Base-by-base conservation (phyloP, 345 rosid genomes). In the Eutrema heterophyllum region DNA sequence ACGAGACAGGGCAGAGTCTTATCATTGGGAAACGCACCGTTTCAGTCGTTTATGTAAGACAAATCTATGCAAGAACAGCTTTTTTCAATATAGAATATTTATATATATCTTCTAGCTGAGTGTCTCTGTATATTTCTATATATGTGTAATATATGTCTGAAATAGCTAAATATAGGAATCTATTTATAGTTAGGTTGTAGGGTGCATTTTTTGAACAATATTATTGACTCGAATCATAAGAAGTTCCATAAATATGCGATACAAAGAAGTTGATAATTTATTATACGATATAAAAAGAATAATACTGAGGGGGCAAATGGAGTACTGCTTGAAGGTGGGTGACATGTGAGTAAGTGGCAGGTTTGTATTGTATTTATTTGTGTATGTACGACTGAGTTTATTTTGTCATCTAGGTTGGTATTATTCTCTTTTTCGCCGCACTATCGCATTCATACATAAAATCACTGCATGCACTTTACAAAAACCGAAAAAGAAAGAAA, bases 291-390 rank as follows among this genome's bases (percentile, higher is more conserved):
- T 10, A 26, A 38, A 59, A 49, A 21, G 3, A 36, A 46, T 10
- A 21, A 21, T 21, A 21, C 24, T n/a, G n/a, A n/a, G n/a, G n/a
- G n/a, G n/a, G n/a, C n/a, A n/a, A n/a, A n/a, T n/a, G n/a, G n/a
- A 2, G 48, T 2, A 29, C 6, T 63, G 46, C 70, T 64, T 73
- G 14, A 36, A 55, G 64, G 70, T 54, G 57, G 45, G 52, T 74
- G 61, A 67, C 78, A 74, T 74, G 78, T 74, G 78, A 66, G 21
- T 48, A 65, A 57, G 67, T 74, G 67, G 59, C 78, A 66, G 72
- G 78, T 74, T 46, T 38, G 18, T 21, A 15, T 64, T 46, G 77
- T 55, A 66, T 29, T 15, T 58, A 26, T 56, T 44, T 74, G 29
- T 57, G 41, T 45, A 27, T 65, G 78, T 74, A 74, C 72, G 78